Base-by-base conservation (phyloP, 2,329 filamentous ascomycete species). In the Diaporthe humulicola region DNA sequence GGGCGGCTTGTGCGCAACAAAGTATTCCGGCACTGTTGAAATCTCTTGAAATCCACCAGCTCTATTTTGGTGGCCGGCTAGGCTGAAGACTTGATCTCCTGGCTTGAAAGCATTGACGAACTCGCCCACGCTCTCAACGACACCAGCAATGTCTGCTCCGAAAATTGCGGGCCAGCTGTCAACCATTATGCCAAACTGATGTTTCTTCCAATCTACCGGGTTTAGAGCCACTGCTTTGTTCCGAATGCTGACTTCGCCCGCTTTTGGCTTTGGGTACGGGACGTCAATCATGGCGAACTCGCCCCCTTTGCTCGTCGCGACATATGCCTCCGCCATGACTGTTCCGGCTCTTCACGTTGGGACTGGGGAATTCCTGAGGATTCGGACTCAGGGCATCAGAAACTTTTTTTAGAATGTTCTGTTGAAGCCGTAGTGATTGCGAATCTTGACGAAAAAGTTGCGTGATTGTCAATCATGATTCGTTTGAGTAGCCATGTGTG, bases 111-210 rank as follows among this genome's bases (percentile, higher is more conserved):
- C 70, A 12, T 77, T 78, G 25, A 84, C 81, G 22, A 77, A 76
- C 3, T 76, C 66, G 9, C 83, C 83, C 15, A 83, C 78, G 6
- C 77, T 77, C 69, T 84, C 83, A 45, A 85, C 77, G 2, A 81
- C 73, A 6, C 83, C 83, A 14, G 83, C 81, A 0, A 79, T 78
- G 28, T 85, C 83, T 19, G 83, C 76, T 17, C 83, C 83, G 8
- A 84, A 79, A 17, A 84, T 78, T 19, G 79, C 74, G 10, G 83
- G 83, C 81, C 82, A 84, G 3, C 73, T 52, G 30, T 76, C 71
- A 45, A 82, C 76, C 58, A 78, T 76, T 22, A 80, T 76, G 2
- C 81, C 82, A 10, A 80, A 76, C 54, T 81, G 70, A 1, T 81
- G 76, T 50, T 80, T 82, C 75, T 84, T 84, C 74, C 77, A 80